Evolutionary conservation across 768 basidiomycete genomes (phyloP).

Genomic region (Boletus eberwhitei): DNA sequence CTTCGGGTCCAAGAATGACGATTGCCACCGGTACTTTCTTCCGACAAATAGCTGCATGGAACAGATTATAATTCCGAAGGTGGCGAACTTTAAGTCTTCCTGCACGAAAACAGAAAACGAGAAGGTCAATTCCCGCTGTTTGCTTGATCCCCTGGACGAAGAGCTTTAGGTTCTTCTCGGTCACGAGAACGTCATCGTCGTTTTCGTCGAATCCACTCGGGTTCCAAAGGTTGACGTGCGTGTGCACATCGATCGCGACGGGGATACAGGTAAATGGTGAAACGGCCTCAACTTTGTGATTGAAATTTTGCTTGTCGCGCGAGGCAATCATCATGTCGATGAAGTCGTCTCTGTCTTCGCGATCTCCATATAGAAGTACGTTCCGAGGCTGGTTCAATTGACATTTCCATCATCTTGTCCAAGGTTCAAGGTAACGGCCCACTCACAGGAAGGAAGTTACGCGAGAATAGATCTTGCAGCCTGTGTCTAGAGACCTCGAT

Average conservation of each 20-base stretch:
- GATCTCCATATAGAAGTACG: constrained; percentile 16
- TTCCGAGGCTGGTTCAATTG: constrained; percentile 16
- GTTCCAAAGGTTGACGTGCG: constrained; percentile 20
- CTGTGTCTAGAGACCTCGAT: constrained; percentile 7
- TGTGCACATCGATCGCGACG: constrained; percentile 3
- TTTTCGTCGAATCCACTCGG: constrained; percentile 11
- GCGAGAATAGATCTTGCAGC: constrained; percentile 9
- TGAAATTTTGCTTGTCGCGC: background rate
- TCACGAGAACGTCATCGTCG: constrained; percentile 8
- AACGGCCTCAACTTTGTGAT: background rate
- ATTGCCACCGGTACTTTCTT: constrained; percentile 30
- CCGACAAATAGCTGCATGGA: constrained; percentile 29
- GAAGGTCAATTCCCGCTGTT: constrained; percentile 18
- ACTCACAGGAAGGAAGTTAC: constrained; percentile 13
- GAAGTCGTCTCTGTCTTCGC: constrained; percentile 13
- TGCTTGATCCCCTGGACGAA: constrained; percentile 14
- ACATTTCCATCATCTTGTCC: background rate
- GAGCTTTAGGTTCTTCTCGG: constrained; percentile 14
- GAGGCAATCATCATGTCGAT: background rate
- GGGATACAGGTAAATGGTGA: constrained; percentile 2
- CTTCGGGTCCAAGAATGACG: constrained; percentile 32
- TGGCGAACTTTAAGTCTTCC: constrained; percentile 19
- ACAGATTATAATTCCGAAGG: constrained; percentile 29
- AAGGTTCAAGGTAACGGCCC: background rate
- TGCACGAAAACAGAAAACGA: constrained; percentile 29